Conservation (phyloP, 225 moss, liverwort and hornwort genomes). For the Anthoceros angustus region DNA sequence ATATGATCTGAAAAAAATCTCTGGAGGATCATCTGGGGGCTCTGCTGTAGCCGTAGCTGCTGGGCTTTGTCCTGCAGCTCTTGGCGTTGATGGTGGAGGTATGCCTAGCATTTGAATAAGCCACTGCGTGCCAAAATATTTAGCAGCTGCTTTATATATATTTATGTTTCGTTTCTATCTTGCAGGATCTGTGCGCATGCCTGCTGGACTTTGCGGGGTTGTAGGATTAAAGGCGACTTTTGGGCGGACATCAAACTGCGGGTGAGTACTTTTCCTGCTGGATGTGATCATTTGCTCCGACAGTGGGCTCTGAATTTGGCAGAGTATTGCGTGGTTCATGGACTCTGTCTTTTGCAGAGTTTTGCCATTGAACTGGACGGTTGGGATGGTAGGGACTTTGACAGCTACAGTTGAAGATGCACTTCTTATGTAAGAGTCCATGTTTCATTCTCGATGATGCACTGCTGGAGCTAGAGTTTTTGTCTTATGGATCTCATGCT, state of each 20-base stretch:
- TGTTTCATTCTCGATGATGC: neutral
- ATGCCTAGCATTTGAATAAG: neutral
- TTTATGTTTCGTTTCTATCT: neutral
- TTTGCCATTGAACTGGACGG: constrained; percentile 72
- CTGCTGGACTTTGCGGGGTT: constrained; percentile 76
- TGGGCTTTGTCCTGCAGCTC: constrained; percentile 70
- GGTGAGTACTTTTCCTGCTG: constrained; percentile 21
- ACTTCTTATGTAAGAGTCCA: constrained; percentile 52
- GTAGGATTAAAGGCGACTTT: constrained; percentile 84
- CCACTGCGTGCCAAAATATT: neutral
- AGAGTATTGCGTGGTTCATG: neutral
- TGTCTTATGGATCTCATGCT: too few species aligned
- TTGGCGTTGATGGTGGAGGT: constrained; percentile 95
- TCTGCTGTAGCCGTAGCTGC: constrained; percentile 76
- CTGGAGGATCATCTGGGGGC: constrained; percentile 88
- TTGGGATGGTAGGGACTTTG: constrained; percentile 84
- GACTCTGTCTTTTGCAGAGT: constrained; percentile 30
- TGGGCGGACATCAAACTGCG: constrained; percentile 58
- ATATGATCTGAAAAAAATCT: constrained; percentile 33
- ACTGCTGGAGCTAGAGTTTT: neutral
- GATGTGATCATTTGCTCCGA: neutral
- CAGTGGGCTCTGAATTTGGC: constrained; percentile 2
- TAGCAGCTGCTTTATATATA: neutral
- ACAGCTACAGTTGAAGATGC: constrained; percentile 82
- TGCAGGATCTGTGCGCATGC: constrained; percentile 92